phyloP scores from a whole-genome alignment of 2,329 filamentous ascomycete genomes.

The Clarireedia sp. region DNA sequence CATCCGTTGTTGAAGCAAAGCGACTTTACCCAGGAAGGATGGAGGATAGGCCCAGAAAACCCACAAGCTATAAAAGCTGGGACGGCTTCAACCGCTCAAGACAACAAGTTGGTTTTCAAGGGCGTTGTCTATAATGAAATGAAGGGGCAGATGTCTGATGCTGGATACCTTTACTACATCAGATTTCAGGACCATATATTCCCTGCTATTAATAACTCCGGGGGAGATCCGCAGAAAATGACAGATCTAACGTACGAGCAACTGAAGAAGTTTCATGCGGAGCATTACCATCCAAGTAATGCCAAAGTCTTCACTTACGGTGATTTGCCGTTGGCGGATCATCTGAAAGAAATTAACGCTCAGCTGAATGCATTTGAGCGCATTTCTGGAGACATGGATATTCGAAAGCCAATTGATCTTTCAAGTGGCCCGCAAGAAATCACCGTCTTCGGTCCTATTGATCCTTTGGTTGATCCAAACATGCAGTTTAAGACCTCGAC shows the following conservation, averaged over 20 bases:
- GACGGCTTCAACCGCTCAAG: constrained; percentile 38
- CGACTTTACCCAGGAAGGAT: constrained; percentile 94
- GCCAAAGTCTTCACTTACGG: constrained; percentile 94
- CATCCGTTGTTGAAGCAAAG: constrained; percentile 81
- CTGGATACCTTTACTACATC: constrained; percentile 92
- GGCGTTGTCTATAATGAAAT: constrained; percentile 99
- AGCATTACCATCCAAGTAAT: constrained; percentile 97
- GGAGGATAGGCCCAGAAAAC: constrained; percentile 91
- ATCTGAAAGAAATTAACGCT: constrained; percentile 70
- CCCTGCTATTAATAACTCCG: constrained; percentile 91
- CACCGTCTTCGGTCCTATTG: constrained; percentile 70
- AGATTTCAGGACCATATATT: constrained; percentile 92
- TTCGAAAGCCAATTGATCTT: constrained; percentile 70
- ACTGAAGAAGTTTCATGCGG: constrained; percentile 76
- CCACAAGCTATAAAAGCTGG: constrained; percentile 43
- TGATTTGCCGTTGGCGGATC: constrained; percentile 76
- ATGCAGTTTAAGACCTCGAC: constrained; percentile 91
- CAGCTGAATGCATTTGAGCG: constrained; percentile 67
- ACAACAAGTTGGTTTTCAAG: constrained; percentile 80
- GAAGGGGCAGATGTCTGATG: constrained; percentile 98
- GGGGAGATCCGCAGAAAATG: constrained; percentile 92
- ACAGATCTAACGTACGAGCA: constrained; percentile 91
- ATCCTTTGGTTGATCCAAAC: constrained; percentile 76
- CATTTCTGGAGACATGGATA: constrained; percentile 60
- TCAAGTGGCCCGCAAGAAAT: constrained; percentile 58